Conservation (phyloP, 179 eudicot genomes). For the Patellifolia procumbens region DNA sequence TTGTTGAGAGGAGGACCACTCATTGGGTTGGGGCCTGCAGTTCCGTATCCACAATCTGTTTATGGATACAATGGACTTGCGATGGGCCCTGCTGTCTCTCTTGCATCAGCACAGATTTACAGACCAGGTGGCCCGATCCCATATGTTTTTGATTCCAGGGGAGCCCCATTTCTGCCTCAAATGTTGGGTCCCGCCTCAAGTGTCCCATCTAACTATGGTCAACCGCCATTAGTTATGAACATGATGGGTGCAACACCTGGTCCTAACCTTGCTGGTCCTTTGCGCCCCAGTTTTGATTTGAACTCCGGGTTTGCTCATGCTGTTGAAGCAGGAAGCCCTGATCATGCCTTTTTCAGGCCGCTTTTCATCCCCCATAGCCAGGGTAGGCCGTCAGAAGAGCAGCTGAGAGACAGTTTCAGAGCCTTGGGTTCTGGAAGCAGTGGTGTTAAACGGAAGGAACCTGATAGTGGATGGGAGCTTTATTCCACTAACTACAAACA, state of each 20-base stretch:
- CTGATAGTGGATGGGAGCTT: conserved; percentile 71
- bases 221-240: conserved; percentile 47
- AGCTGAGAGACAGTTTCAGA: conserved; percentile 41
- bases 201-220: conserved; percentile 46
- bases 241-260: conserved; percentile 44
- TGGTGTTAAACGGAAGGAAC: conserved; percentile 76
- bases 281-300: conserved; percentile 53
- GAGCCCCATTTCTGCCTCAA: conserved; percentile 57
- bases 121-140: conserved; percentile 54
- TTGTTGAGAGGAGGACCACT: conserved; percentile 45
- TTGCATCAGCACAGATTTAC: conserved; percentile 47
- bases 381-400: conserved; percentile 47
- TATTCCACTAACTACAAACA: conserved; percentile 52
- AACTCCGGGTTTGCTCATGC: conserved; percentile 45
- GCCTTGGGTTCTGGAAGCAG: conserved; percentile 46
- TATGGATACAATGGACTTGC: conserved; percentile 58
- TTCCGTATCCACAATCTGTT: conserved; percentile 45
- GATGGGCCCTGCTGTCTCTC: conserved; percentile 47
- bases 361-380: conserved; percentile 45
- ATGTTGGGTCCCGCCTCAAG: conserved; percentile 48
- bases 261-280: conserved; percentile 50
- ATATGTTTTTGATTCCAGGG: conserved; percentile 77
- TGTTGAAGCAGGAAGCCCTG: conserved; percentile 51
- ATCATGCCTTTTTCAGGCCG: conserved; percentile 52
- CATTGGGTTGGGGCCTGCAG: conserved; percentile 46